Percentiles rank a stretch among this genome's conserved stretches.
Conservation (phyloP, 306 rosid species). For the Lathyrus tuberosus region DNA sequence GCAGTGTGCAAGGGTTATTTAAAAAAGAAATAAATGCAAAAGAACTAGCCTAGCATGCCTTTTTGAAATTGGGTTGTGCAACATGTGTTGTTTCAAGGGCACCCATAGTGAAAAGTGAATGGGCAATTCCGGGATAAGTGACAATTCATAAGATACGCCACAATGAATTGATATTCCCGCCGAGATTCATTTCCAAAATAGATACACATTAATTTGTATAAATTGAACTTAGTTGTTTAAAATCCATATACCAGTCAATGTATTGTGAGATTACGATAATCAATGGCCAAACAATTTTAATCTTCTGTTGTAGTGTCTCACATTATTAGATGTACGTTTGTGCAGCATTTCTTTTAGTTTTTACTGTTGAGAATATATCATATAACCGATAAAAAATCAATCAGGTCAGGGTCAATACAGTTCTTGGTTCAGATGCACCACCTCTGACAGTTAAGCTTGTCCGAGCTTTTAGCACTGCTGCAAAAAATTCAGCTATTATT, state of each 20-base stretch:
- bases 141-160: background rate
- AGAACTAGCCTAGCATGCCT: background rate
- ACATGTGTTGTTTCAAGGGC: background rate
- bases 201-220: background rate
- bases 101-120: background rate
- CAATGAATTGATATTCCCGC: background rate
- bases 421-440: conserved; percentile 91
- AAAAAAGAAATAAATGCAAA: background rate
- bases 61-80: conserved; percentile 4
- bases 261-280: background rate
- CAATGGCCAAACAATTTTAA: conserved; percentile 16
- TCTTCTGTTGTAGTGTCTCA: conserved; percentile 26
- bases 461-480: conserved; percentile 61
- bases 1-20: background rate
- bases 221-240: background rate
- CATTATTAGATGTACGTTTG: conserved; percentile 10
- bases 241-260: background rate
- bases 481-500: conserved; percentile 63
- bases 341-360: conserved; percentile 29
- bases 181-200: background rate
- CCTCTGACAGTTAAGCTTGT: conserved; percentile 82
- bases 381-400: conserved; percentile 39
- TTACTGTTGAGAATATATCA: conserved; percentile 22
- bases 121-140: background rate
- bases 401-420: conserved; percentile 89